Conservation (phyloP, 2,329 filamentous ascomycete species). For the Alternaria sp. region DNA sequence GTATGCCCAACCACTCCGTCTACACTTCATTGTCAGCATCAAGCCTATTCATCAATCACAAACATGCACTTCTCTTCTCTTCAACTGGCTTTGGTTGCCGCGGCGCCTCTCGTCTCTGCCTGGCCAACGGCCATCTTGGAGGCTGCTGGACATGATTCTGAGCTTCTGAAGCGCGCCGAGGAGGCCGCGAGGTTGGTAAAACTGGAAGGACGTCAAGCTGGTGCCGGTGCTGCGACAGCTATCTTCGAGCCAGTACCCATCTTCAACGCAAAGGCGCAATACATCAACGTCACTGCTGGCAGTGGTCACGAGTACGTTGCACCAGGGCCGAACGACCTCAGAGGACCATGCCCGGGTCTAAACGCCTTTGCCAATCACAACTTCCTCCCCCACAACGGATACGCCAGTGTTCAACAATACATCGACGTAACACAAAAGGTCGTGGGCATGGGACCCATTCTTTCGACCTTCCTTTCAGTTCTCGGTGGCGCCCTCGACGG, state of each 20-base stretch:
- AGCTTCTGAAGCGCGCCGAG: conserved; percentile 26
- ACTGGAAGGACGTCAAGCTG: conserved; percentile 21
- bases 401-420: conserved; percentile 32
- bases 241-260: conserved; percentile 33
- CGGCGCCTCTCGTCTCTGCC: conserved; percentile 24
- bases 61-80: conserved; percentile 28
- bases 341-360: conserved; percentile 37
- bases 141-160: conserved; percentile 30
- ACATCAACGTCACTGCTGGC: conserved; percentile 28
- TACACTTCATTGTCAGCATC: not conserved
- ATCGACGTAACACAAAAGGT: conserved; percentile 31
- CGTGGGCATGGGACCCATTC: conserved; percentile 30
- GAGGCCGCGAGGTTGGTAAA: conserved; percentile 23
- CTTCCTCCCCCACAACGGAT: conserved; percentile 34
- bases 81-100: conserved; percentile 18
- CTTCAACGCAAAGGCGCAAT: conserved; percentile 31
- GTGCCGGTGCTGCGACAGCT: conserved; percentile 29
- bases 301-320: conserved; percentile 36
- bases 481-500: conserved; percentile 31
- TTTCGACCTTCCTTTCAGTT: conserved; percentile 28
- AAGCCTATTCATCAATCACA: not conserved
- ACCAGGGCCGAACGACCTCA: conserved; percentile 34
- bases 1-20: conserved; percentile 1
- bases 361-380: conserved; percentile 39
- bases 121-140: conserved; percentile 35